Evolutionary conservation across 2,329 filamentous ascomycete species (phyloP).

Genomic region (Sclerotinia trifoliorum): DNA sequence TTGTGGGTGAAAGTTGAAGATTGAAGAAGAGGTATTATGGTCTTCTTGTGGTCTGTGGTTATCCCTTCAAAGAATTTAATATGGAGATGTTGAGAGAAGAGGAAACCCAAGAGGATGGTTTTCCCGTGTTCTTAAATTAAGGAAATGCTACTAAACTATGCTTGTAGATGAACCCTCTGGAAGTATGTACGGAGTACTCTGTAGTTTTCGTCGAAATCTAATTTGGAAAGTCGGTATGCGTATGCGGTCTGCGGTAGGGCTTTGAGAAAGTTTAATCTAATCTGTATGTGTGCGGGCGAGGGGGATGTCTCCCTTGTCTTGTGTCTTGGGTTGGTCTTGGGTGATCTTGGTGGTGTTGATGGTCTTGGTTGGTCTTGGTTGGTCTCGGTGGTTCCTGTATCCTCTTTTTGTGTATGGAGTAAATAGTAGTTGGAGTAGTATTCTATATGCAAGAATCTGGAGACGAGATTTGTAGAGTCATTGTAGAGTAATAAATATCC

Average conservation of each 20-base stretch:
- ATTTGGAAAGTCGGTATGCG: constrained; percentile 20
- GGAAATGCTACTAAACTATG: constrained; percentile 7
- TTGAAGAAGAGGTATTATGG: constrained; percentile 20
- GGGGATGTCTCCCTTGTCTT: background rate
- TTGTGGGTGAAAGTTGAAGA: constrained; percentile 18
- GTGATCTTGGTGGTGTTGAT: background rate
- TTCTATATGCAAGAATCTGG: background rate
- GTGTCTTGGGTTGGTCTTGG: background rate
- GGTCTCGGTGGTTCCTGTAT: background rate
- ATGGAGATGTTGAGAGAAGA: constrained; percentile 15
- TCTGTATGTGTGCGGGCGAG: constrained; percentile 9
- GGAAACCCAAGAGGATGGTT: constrained; percentile 2
- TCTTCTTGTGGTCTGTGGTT: constrained; percentile 23
- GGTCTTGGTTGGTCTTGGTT: constrained; percentile 5
- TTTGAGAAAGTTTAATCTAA: constrained; percentile 10
- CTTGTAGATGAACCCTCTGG: background rate
- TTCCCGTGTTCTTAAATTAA: constrained; percentile 23
- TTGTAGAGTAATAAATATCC: background rate
- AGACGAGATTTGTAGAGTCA: background rate
- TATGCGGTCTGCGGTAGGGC: constrained; percentile 9
- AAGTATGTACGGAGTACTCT: background rate
- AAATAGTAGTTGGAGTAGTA: background rate
- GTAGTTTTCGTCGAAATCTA: background rate
- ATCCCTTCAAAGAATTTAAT: constrained; percentile 18
- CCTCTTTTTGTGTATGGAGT: constrained; percentile 2